Base-by-base conservation (phyloP, 192 early-diverging fungal genomes). In the Coemansia sp. region DNA sequence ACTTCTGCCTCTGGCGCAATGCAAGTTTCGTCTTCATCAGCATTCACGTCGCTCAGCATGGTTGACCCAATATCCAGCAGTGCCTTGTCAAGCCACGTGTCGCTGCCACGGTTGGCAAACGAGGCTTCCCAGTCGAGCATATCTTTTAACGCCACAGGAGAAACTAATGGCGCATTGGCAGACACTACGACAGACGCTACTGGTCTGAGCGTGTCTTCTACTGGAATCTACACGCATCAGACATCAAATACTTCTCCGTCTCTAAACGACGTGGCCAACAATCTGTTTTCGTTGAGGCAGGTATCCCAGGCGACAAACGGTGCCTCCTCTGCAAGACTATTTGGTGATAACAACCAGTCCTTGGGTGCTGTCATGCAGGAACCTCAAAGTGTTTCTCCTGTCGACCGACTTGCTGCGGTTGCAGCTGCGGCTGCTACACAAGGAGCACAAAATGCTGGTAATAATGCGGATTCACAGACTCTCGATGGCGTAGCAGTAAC, bases 261-360 rank as follows among this genome's bases (percentile, higher is more conserved):
- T 0, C 60, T 81, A 4, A 82, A 82, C 52, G 75, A 72, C 9
- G 79, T 82, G 1, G 79, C 79, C 19, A 63, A 21, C 24, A 82
- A 76, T 33, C 54, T 82, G 51, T 82, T 76, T 55, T 75, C 78
- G 24, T 42, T 80, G 46, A 51, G 78, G 0, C 76, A 78, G 30
- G 50, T 66, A 36, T 20, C 61, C 0, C 61, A 56, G 5, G 5
- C 33, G 5, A 59, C 33, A 7, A 20, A 27, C 8, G 20, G 20
- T 4, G 14, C 39, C 3, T 46, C 39, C 20, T 39, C 24, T 3
- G 36, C 59, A 22, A 61, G 53, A 9, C 55, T 14, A 46, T 46
- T 46, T 3, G 39, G 39, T 14, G 39, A 46, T 46, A 46, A 3
- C 11, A 46, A 14, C 39, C 39, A 46, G 39, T 17, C 39, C 11